Base-by-base conservation (phyloP, 345 rosid species). In the Camelina neglecta region DNA sequence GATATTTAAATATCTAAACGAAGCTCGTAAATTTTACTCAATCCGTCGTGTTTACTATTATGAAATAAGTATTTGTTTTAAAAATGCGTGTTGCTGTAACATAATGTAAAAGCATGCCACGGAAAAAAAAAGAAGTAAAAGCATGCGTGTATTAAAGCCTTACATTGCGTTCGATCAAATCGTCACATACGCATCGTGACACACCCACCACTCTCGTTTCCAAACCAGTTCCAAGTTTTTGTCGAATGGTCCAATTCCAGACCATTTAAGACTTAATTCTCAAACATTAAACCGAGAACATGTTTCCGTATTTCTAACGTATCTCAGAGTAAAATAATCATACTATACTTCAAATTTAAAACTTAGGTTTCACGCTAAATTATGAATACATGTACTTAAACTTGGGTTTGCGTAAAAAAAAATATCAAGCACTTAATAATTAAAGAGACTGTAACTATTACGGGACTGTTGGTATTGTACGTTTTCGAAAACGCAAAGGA, bases 131-230 rank as follows among this genome's bases (percentile, higher is more conserved):
- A 29, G 5, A 29, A 29, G 72, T 60, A 24, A 36, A 44, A 44
- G 16, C 48, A 67, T 67, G 53, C 67, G 55, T 67, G 61, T 51
- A 8, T 39, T 72, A 13, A 67, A 68, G 42, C 48, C 74, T 75
- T 61, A 31, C 58, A 61, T 53, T 33, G 48, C 64, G 79, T 69
- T 69, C 70, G 48, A 69, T 45, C 56, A 54, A 60, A 48, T 15
- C 53, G 69, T 75, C 69, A 69, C 58, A 69, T 53, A 53, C 9
- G 38, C 58, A 44, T 60, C 69, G 74, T 75, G 69, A 60, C 62
- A 75, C 69, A 68, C 63, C 69, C 69, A 75, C 64, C 39, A 69
- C 69, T 75, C 69, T 68, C n/a, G 36, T 60, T 45, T 11, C 41
- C 63, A 60, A 29, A 8, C 49, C 57, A 75, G 16, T 29, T 53